These are phyloP conservation scores for Aspergillus tanneri DNA, from an alignment of 2,329 filamentous ascomycete species.

Conservation along the genomic window DNA sequence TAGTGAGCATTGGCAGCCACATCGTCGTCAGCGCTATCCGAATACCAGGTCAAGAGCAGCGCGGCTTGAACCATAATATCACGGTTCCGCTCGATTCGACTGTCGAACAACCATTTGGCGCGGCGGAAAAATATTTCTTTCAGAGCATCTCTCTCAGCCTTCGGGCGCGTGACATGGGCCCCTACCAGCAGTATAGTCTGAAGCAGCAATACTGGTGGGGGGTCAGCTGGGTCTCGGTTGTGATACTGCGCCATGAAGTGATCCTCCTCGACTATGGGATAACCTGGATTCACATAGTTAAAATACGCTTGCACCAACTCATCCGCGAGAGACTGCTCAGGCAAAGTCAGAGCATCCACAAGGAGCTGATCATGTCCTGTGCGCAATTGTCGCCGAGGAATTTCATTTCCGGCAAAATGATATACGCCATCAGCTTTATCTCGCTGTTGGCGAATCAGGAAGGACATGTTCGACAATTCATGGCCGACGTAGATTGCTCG, in stretches of 20 bases:
- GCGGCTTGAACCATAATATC: constrained; percentile 56
- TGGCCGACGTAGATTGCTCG: constrained; percentile 57
- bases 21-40: constrained; percentile 54
- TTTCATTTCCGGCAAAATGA: constrained; percentile 47
- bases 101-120: constrained; percentile 55
- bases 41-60: constrained; percentile 57
- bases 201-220: constrained; percentile 51
- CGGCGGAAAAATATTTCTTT: constrained; percentile 54
- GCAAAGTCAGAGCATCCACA: constrained; percentile 51
- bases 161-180: constrained; percentile 48
- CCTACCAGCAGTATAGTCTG: constrained; percentile 55
- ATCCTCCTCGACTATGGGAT: constrained; percentile 54
- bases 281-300: constrained; percentile 51
- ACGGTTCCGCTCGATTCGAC: constrained; percentile 54
- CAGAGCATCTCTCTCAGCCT: constrained; percentile 44
- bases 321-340: constrained; percentile 50
- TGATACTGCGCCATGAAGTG: constrained; percentile 53
- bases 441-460: constrained; percentile 53
- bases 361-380: constrained; percentile 48
- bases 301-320: constrained; percentile 55
- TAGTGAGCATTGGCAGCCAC: constrained; percentile 54
- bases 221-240: constrained; percentile 45
- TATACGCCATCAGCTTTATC: constrained; percentile 44
- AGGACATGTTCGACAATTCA: constrained; percentile 57
- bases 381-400: constrained; percentile 43